Evolutionary conservation across 805 yeast species (phyloP).

Genomic region (Metschnikowia cubensis): DNA sequence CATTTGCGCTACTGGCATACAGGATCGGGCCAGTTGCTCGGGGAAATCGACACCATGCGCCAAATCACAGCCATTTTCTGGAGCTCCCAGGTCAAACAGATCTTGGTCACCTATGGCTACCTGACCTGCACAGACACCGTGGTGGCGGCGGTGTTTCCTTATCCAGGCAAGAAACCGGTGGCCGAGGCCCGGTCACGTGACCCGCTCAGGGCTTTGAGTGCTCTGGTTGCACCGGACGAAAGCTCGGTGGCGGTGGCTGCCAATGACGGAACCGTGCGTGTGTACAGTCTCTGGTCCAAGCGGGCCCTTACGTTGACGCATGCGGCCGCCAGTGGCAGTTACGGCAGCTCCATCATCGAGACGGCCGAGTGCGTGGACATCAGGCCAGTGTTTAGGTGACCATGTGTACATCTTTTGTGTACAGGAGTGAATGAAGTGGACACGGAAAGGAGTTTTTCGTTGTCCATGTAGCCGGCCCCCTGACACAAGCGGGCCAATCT

Average conservation of each 20-base stretch:
- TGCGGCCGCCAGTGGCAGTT: slow-evolving; percentile 37
- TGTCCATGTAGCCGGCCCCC: too few relatives aligned
- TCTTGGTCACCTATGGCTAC: slow-evolving; percentile 81
- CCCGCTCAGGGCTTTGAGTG: slow-evolving; percentile 57
- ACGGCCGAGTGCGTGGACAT: slow-evolving; percentile 50
- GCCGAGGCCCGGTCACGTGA: slow-evolving; percentile 46
- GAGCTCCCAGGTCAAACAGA: slow-evolving; percentile 61
- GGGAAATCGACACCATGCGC: slow-evolving; percentile 53
- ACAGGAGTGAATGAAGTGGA: too few relatives aligned
- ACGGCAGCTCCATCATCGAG: slow-evolving; percentile 57
- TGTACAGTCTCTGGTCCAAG: slow-evolving; percentile 64
- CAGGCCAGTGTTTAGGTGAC: slow-evolving; percentile 4
- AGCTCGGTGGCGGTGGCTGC: slow-evolving; percentile 66
- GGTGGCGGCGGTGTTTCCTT: slow-evolving; percentile 58
- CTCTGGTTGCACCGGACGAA: slow-evolving; percentile 63
- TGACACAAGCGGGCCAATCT: too few relatives aligned
- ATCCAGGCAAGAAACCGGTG: slow-evolving; percentile 55
- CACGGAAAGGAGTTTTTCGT: too few relatives aligned
- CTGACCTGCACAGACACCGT: slow-evolving; percentile 42
- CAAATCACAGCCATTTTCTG: slow-evolving; percentile 80
- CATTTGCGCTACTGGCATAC: slow-evolving; percentile 87
- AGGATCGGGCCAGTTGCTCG: slow-evolving; percentile 65
- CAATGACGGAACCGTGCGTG: slow-evolving; percentile 72
- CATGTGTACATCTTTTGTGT: too few relatives aligned
- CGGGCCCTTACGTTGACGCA: slow-evolving; percentile 30